Percentiles rank a stretch among this genome's conserved stretches.
Conservation (phyloP, 2,329 filamentous ascomycete genomes). For the Ustulina deusta region DNA sequence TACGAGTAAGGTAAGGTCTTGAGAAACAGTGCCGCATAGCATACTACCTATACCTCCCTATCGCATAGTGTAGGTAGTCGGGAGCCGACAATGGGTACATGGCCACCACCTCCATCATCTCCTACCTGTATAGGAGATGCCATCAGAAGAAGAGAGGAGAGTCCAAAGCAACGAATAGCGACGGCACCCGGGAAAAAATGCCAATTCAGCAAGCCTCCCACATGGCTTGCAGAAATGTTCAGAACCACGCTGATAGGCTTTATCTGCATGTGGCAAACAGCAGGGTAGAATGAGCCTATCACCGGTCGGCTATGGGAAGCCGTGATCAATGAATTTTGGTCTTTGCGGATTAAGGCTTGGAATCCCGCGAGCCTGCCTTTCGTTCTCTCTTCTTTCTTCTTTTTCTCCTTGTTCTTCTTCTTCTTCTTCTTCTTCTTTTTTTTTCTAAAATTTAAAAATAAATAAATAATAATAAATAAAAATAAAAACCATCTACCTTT, state of each 20-base stretch:
- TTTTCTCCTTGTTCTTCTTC: background rate
- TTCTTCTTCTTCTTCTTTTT: background rate
- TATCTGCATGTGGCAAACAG: constrained; percentile 29
- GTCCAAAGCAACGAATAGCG: constrained; percentile 11
- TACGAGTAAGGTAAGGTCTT: too few relatives aligned
- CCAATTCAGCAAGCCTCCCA: constrained; percentile 33
- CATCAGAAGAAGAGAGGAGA: background rate
- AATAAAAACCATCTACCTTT: background rate
- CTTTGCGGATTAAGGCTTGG: constrained; percentile 23
- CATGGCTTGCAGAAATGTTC: constrained; percentile 32
- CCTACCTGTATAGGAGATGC: constrained; percentile 14
- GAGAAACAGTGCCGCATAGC: too few relatives aligned
- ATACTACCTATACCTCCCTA: too few relatives aligned
- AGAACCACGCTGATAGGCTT: constrained; percentile 35
- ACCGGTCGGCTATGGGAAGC: constrained; percentile 7
- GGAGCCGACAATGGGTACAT: constrained; percentile 12
- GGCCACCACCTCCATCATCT: constrained; percentile 8
- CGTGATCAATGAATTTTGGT: constrained; percentile 14
- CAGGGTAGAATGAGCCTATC: constrained; percentile 32
- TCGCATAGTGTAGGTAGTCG: background rate
- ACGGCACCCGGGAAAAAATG: constrained; percentile 13
- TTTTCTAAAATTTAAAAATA: too few relatives aligned
- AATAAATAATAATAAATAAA: too few relatives aligned
- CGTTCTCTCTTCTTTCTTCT: background rate
- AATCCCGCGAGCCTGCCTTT: background rate